Conservation (phyloP, 140 eudicot species). For the Stevia rebaudiana region DNA sequence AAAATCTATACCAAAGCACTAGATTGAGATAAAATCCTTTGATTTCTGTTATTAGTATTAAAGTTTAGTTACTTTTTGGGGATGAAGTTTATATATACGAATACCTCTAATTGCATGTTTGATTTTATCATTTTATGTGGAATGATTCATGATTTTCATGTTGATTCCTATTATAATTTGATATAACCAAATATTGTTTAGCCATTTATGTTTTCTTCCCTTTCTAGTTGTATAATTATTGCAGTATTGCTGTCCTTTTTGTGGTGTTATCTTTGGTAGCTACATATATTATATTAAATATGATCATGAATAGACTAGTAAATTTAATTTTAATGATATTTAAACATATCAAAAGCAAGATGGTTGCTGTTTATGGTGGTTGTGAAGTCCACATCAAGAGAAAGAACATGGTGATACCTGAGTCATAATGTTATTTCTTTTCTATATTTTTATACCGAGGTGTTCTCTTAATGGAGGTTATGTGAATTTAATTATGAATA, state of each 20-base stretch:
- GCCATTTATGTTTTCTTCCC: conserved; percentile 5
- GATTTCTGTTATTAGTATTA: not conserved
- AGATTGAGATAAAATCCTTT: not conserved
- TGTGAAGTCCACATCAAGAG: conserved; percentile 42
- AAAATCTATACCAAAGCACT: not conserved
- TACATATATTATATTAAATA: conserved; percentile 7
- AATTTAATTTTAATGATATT: conserved; percentile 21
- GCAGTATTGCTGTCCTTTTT: conserved; percentile 14
- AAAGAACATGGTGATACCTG: conserved; percentile 34
- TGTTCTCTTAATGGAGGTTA: conserved; percentile 16
- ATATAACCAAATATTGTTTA: not conserved
- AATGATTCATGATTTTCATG: not conserved
- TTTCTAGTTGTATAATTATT: conserved; percentile 7
- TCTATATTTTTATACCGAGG: conserved; percentile 2
- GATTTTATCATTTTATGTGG: not conserved
- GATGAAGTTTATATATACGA: not conserved
- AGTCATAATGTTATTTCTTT: conserved; percentile 25
- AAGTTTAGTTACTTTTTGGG: not conserved
- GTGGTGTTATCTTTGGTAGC: conserved; percentile 5
- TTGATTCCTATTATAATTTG: not conserved
- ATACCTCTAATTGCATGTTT: conserved; percentile 2
- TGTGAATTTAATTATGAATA: conserved; percentile 12
- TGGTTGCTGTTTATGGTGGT: conserved; percentile 42
- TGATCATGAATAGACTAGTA: conserved; percentile 27
- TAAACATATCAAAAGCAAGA: conserved; percentile 31